These are phyloP conservation scores for Dryas integrifolia DNA, from an alignment of 331 rosid genomes.

Conservation along the genomic window DNA sequence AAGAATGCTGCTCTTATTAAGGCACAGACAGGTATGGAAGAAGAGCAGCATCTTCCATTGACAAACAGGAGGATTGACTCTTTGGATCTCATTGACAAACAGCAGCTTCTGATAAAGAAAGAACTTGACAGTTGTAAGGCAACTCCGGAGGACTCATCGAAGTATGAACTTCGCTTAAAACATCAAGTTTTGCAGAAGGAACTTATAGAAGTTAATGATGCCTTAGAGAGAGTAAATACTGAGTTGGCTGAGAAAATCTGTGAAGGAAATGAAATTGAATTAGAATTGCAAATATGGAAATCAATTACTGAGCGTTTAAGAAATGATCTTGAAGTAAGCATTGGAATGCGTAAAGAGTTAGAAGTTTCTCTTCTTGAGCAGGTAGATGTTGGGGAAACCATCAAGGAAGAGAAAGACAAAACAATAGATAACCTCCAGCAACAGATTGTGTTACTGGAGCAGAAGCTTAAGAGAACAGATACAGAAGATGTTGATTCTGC, in stretches of 20 bases:
- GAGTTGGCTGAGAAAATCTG: constrained; percentile 54
- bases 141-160: constrained; percentile 54
- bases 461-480: constrained; percentile 37
- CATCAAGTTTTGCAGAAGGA: constrained; percentile 42
- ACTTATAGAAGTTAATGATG: constrained; percentile 43
- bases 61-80: constrained; percentile 38
- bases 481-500: constrained; percentile 32
- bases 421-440: constrained; percentile 40
- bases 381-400: constrained; percentile 53
- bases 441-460: constrained; percentile 46
- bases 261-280: constrained; percentile 61
- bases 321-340: constrained; percentile 52
- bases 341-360: constrained; percentile 46
- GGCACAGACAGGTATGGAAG: constrained; percentile 31
- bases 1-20: constrained; percentile 44
- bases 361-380: constrained; percentile 78
- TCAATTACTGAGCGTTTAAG: constrained; percentile 46
- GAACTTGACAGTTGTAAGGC: constrained; percentile 52
- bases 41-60: constrained; percentile 36
- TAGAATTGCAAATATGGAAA: constrained; percentile 67
- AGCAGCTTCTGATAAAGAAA: constrained; percentile 32
- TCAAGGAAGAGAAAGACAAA: constrained; percentile 50
- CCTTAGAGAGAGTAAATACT: constrained; percentile 47
- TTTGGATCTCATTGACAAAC: constrained; percentile 37
- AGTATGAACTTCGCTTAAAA: constrained; percentile 40